phyloP scores from a whole-genome alignment of 805 yeast species.

The Saturnispora quitensis region DNA sequence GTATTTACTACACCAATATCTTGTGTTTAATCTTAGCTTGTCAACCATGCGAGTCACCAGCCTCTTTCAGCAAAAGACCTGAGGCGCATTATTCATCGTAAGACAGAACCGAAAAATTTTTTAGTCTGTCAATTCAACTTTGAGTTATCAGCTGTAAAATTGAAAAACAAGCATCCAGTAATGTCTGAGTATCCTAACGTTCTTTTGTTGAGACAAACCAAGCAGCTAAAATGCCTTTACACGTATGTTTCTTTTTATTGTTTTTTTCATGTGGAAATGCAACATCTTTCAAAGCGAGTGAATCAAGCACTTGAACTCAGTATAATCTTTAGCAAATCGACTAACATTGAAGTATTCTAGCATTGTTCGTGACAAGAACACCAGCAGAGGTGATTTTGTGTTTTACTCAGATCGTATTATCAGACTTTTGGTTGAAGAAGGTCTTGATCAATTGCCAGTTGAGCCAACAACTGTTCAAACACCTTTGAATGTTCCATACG shows the following conservation, averaged over 20 bases:
- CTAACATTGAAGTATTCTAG: slow-evolving; percentile 18
- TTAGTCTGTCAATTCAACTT: background rate
- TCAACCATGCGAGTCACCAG: background rate
- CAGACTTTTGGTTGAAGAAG: slow-evolving; percentile 88
- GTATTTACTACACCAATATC: background rate
- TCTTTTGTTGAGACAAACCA: slow-evolving; percentile 70
- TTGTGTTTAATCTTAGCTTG: background rate
- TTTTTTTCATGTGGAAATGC: background rate
- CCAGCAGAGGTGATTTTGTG: slow-evolving; percentile 86
- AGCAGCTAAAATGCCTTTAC: slow-evolving; percentile 80
- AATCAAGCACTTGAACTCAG: background rate
- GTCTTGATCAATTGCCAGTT: slow-evolving; percentile 91
- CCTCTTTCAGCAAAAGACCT: background rate
- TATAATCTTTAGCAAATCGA: background rate
- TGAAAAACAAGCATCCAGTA: background rate
- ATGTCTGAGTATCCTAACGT: slow-evolving; percentile 39
- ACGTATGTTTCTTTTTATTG: slow-evolving; percentile 33
- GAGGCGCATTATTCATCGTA: background rate
- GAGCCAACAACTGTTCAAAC: slow-evolving; percentile 57
- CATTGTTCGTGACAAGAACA: slow-evolving; percentile 73
- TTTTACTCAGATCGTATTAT: slow-evolving; percentile 94
- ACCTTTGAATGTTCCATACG: slow-evolving; percentile 61
- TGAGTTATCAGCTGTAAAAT: background rate
- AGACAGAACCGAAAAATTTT: background rate
- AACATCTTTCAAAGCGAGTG: background rate